Percentiles rank a stretch among this genome's conserved stretches.
phyloP scores from a whole-genome alignment of 805 yeast genomes.

The Wickerhamiella dianesei region DNA sequence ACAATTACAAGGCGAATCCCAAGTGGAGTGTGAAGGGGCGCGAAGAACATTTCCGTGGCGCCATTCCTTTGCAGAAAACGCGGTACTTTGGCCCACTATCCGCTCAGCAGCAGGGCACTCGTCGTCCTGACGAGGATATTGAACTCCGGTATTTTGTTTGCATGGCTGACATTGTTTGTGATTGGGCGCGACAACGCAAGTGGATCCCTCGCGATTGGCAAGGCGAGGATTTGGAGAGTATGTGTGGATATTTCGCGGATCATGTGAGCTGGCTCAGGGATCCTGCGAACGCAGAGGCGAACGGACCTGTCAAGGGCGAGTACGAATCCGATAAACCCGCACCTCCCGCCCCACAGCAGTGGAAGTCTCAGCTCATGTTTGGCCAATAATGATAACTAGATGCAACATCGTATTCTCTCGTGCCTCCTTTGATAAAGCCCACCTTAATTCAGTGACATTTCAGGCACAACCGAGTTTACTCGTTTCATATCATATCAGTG shows the following conservation, averaged over 20 bases:
- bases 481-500: too few relatives aligned
- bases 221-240: constrained; percentile 8
- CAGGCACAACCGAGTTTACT: too few relatives aligned
- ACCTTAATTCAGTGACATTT: too few relatives aligned
- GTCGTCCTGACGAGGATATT: constrained; percentile 9
- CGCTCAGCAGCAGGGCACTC: constrained; percentile 4
- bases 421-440: too few relatives aligned
- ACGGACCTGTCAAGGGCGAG: background rate
- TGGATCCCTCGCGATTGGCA: constrained; percentile 13
- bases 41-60: constrained; percentile 11
- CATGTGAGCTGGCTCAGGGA: constrained; percentile 16
- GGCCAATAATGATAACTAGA: background rate
- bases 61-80: constrained; percentile 8
- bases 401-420: too few relatives aligned
- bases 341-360: background rate
- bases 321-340: background rate
- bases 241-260: constrained; percentile 10
- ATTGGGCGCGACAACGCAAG: constrained; percentile 13
- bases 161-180: constrained; percentile 14
- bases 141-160: constrained; percentile 13
- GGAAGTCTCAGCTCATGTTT: background rate
- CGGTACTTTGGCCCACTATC: constrained; percentile 14
- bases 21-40: constrained; percentile 8
- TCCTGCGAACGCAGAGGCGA: background rate
- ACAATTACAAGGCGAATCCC: constrained; percentile 16